Percentiles rank a stretch among this genome's conserved stretches.
These are phyloP conservation scores for Globisporangium paroecandrum DNA, from an alignment of 352 stramenopile genomes.

Conservation along the genomic window DNA sequence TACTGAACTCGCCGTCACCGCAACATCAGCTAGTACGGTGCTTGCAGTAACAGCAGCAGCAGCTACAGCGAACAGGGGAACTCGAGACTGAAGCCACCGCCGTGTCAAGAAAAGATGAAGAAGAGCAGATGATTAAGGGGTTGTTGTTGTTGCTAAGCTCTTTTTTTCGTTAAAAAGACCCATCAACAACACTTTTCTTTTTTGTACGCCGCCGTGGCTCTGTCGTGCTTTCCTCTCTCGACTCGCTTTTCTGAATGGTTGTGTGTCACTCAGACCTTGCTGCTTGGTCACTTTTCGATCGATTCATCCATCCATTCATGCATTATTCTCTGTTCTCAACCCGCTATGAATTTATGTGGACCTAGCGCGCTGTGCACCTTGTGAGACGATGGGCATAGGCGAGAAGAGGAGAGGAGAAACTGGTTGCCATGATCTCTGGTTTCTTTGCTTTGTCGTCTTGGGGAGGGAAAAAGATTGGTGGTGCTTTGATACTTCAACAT, in stretches of 20 bases:
- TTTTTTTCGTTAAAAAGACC: conserved; percentile 3
- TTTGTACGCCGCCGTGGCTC: conserved; percentile 4
- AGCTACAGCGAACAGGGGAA: conserved; percentile 11
- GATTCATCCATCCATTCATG: too few relatives aligned
- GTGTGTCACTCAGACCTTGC: neutral
- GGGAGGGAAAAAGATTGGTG: neutral
- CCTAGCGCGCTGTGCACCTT: neutral
- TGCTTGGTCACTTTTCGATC: neutral
- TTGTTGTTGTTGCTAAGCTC: neutral
- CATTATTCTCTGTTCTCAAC: too few relatives aligned
- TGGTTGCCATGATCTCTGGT: neutral
- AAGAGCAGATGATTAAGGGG: conserved; percentile 8
- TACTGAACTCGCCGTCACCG: neutral
- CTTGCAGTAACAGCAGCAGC: neutral
- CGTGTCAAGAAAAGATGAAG: conserved; percentile 10
- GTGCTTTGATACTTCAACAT: neutral
- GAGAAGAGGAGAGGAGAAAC: neutral
- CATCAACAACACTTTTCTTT: conserved; percentile 7
- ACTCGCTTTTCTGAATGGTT: neutral
- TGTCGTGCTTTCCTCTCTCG: neutral
- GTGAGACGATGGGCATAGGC: neutral
- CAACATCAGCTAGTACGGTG: neutral
- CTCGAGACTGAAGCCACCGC: neutral
- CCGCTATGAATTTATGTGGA: too few relatives aligned
- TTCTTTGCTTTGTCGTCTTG: neutral